Base-by-base conservation (phyloP, 2,329 filamentous ascomycete species). In the Trichophyton verrucosum region DNA sequence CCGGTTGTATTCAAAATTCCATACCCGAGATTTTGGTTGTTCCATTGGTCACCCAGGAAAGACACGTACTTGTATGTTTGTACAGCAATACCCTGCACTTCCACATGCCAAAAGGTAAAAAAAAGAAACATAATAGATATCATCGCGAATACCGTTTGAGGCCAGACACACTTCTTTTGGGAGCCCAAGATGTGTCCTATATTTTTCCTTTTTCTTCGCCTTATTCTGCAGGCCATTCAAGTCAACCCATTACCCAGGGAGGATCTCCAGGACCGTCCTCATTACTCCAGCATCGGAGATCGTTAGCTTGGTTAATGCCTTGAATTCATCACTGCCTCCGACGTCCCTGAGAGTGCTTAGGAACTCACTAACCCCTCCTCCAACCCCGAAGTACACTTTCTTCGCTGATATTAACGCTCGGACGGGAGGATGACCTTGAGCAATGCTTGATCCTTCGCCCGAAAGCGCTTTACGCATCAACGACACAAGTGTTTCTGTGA, bases 301-400 rank as follows among this genome's bases (percentile, higher is more conserved):
- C 65, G 76, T 71, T 61, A 72, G 59, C 42, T 69, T 68, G 53
- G 72, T 67, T 57, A 67, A 68, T 17, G 72, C 69, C 24, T 38
- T 49, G 7, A 64, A 68, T 20, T 63, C 63, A 5, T 59, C 36
- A 30, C 15, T 8, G 40, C 27, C 59, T 2, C 55, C 58, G 5
- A 74, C 63, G 13, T 66, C 66, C 47, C 65, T 62, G 55, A 75
- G 42, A 15, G 72, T 70, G 17, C 66, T 64, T 53, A 75, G 65
- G 65, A 86, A 82, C 40, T 82, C 82, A 71, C 85, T 82, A 8
- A 86, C 81, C 33, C 83, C 83, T 1, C 84, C 84, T 0, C 84
- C 84, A 33, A 86, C 83, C 0, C 84, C 84, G 67, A 86, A 86
- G 71, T 86, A 86, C 46, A 86, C 79, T 64, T 80, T 77, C 72